Percentiles rank a stretch among this genome's conserved stretches.
phyloP scores from a whole-genome alignment of 352 stramenopile genomes.

The Pythium oligandrum region DNA sequence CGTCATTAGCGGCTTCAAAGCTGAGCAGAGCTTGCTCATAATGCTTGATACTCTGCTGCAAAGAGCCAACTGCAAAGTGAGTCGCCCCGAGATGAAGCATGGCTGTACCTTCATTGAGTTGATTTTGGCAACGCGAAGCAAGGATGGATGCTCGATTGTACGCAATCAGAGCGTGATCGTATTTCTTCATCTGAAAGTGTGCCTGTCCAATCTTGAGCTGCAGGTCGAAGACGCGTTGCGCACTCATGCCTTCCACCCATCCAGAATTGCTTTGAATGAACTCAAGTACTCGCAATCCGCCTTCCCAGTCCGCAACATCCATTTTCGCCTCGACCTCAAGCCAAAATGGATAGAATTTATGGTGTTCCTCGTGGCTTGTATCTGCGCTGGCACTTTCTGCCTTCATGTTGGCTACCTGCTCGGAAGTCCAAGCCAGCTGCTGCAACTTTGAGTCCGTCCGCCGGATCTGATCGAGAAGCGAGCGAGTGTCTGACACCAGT shows the following conservation, averaged over 20 bases:
- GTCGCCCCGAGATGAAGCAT: slow-evolving; percentile 28
- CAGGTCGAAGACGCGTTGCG: slow-evolving; percentile 21
- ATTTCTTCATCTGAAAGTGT: slow-evolving; percentile 30
- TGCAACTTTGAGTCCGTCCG: slow-evolving; percentile 32
- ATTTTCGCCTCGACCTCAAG: slow-evolving; percentile 59
- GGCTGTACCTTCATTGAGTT: slow-evolving; percentile 30
- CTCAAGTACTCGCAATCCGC: slow-evolving; percentile 37
- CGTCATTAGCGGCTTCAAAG: slow-evolving; percentile 45
- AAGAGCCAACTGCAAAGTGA: slow-evolving; percentile 33
- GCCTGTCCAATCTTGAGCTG: slow-evolving; percentile 34
- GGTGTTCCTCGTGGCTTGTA: slow-evolving; percentile 11
- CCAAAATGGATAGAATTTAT: slow-evolving; percentile 37
- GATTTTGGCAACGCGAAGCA: slow-evolving; percentile 20
- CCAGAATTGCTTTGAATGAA: slow-evolving; percentile 28
- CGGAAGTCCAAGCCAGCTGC: slow-evolving; percentile 32
- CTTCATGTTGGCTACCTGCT: slow-evolving; percentile 19
- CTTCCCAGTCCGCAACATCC: slow-evolving; percentile 43
- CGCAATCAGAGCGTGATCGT: slow-evolving; percentile 43
- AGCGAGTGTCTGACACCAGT: slow-evolving; percentile 38
- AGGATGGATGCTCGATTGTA: slow-evolving; percentile 44
- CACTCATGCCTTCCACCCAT: slow-evolving; percentile 37
- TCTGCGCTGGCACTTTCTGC: not conserved
- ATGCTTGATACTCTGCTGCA: slow-evolving; percentile 43
- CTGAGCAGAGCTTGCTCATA: slow-evolving; percentile 50
- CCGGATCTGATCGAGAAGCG: slow-evolving; percentile 37